Conservation (phyloP, 768 basidiomycete species). For the Auriscalpium vulgare region DNA sequence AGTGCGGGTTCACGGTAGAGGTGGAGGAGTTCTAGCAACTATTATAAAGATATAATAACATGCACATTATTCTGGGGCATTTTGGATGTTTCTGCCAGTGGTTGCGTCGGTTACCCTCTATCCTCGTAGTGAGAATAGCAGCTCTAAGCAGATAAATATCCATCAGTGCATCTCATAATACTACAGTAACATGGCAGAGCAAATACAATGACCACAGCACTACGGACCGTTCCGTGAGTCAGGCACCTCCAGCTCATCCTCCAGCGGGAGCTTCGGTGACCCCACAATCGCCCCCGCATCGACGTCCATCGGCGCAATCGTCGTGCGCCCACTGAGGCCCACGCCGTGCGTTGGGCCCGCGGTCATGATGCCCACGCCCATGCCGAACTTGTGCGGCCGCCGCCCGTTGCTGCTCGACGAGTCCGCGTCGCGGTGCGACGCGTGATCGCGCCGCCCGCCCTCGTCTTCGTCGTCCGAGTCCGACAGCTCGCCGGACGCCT, state of each 20-base stretch:
- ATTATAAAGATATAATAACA: background rate
- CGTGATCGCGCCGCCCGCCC: constrained; percentile 70
- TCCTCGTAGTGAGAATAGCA: no score
- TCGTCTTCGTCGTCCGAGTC: constrained; percentile 98
- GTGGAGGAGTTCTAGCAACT: constrained; percentile 64
- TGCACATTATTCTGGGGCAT: background rate
- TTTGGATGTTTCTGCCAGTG: no score
- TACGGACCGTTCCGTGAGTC: no score
- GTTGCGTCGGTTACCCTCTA: no score
- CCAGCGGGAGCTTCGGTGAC: no score
- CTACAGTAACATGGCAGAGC: no score
- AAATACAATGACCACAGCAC: no score
- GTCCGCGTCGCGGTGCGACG: constrained; percentile 31
- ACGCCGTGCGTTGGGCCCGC: constrained; percentile 61
- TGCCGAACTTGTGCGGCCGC: constrained; percentile 40
- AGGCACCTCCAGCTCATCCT: no score
- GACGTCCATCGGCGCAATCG: constrained; percentile 9
- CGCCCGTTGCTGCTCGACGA: constrained; percentile 29
- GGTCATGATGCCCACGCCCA: constrained; percentile 65
- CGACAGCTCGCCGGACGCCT: constrained; percentile 83
- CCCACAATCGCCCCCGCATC: background rate
- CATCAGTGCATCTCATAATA: no score
- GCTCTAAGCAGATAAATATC: no score
- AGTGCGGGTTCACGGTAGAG: constrained; percentile 88
- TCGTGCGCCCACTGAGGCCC: constrained; percentile 46